Base-by-base conservation (phyloP, 2,329 filamentous ascomycete species). In the Aspergillus viridinutans region DNA sequence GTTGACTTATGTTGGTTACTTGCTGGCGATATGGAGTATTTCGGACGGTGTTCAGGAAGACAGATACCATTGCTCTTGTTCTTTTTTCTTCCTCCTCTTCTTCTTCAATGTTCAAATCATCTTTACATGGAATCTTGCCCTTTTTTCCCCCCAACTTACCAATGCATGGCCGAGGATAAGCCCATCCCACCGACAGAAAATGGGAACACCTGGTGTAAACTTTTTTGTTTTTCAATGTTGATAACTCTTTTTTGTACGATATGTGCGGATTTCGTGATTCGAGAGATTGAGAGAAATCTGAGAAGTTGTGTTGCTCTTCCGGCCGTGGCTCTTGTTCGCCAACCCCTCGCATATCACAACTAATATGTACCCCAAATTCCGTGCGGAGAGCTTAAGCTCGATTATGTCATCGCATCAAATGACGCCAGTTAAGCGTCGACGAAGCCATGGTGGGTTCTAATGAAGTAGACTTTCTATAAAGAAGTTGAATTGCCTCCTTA, bases 1-100 rank as follows among this genome's bases (percentile, higher is more conserved):
- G 51, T 58, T 40, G 56, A 28, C 53, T 47, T 61, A 56, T 56
- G 54, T 53, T 56, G 60, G 53, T 63, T 55, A 35, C 49, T 52
- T 40, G 48, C 55, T 61, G 59, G 59, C 49, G 57, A 61, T 61
- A 60, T 58, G 50, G 60, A 17, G 58, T 55, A 54, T 52, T 57
- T 58, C 58, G 61, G 60, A 64, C 56, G 67, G 69, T 59, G 67
- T 67, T 67, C 54, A 51, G 61, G 63, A 63, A 58, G 57, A 53
- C 58, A 63, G 65, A 71, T 72, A 71, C 69, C 69, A 71, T 61
- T 52, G 23, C 66, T 59, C 54, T 52, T 63, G 32, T 38, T 38
- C 5, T 58, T 54, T 57, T 59, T 54, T 52, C 57, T 57, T 28
- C 32, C 49, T 53, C 57, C 45, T 9, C 45, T 38, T 38, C 55